phyloP scores from a whole-genome alignment of 2,329 filamentous ascomycete species.

The Didymella arachidicola region DNA sequence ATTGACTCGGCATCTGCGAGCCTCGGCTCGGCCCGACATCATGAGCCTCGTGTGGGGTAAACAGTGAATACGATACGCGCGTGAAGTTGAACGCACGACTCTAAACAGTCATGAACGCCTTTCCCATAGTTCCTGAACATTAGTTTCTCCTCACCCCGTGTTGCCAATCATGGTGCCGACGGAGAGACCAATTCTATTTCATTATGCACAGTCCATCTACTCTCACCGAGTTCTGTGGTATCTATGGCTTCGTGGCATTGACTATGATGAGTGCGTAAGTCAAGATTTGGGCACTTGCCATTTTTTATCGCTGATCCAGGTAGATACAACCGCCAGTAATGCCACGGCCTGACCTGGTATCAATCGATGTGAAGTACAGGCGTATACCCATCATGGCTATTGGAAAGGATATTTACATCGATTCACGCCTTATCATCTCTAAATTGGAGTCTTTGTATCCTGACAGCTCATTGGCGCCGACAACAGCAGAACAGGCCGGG shows the following conservation, averaged over 20 bases:
- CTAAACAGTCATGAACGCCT: neutral
- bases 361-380: constrained; percentile 49
- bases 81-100: neutral
- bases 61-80: constrained; percentile 14
- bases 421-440: constrained; percentile 44
- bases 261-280: constrained; percentile 72
- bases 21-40: constrained; percentile 20
- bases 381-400: constrained; percentile 47
- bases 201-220: constrained; percentile 72
- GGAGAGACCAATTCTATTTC: constrained; percentile 67
- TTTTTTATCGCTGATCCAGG: neutral
- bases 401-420: constrained; percentile 45
- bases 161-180: neutral
- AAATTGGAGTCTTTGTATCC: constrained; percentile 38
- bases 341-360: constrained; percentile 41
- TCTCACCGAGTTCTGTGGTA: constrained; percentile 72
- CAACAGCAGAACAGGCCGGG: constrained; percentile 51
- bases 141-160: neutral
- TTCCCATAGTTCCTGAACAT: neutral
- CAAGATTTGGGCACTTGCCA: too few relatives aligned
- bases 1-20: constrained; percentile 13
- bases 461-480: constrained; percentile 22
- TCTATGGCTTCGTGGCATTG: constrained; percentile 69
- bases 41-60: constrained; percentile 20
- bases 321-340: constrained; percentile 64